These are phyloP conservation scores for Botrytis pseudocinerea DNA, from an alignment of 2,329 filamentous ascomycete genomes.

Conservation along the genomic window DNA sequence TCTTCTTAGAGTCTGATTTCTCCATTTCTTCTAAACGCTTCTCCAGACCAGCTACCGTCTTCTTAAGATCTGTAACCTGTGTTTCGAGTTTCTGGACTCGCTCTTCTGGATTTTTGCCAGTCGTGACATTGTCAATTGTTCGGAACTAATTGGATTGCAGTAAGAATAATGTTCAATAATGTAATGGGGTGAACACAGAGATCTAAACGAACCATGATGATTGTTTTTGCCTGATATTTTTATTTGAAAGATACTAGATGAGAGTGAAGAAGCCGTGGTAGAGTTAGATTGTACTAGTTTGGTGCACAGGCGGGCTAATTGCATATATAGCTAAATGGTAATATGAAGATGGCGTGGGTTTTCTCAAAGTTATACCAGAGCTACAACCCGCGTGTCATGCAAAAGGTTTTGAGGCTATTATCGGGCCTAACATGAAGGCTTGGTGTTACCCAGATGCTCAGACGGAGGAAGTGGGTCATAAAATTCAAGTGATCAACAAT, in stretches of 20 bases:
- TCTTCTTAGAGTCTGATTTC: not conserved
- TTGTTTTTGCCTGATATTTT: not conserved
- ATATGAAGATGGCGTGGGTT: not conserved
- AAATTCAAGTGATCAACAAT: not conserved
- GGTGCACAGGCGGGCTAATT: not conserved
- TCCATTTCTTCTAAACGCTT: slow-evolving; percentile 2
- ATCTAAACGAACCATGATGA: not conserved
- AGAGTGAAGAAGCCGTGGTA: not conserved
- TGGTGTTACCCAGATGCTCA: not conserved
- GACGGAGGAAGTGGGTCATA: not conserved
- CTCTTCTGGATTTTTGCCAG: slow-evolving; percentile 1
- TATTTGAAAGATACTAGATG: not conserved
- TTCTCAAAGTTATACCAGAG: not conserved
- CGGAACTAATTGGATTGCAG: not conserved
- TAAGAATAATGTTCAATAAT: not conserved
- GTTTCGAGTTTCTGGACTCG: not conserved
- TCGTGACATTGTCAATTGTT: not conserved
- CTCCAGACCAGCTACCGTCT: slow-evolving; percentile 1
- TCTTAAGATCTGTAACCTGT: not conserved
- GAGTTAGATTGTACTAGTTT: not conserved
- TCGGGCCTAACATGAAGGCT: no score
- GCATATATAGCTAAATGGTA: slow-evolving; percentile 7
- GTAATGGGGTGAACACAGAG: not conserved
- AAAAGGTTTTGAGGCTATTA: not conserved
- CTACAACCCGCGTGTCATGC: not conserved